Conservation (phyloP, 2,329 filamentous ascomycete species). For the Botryotinia globosa region DNA sequence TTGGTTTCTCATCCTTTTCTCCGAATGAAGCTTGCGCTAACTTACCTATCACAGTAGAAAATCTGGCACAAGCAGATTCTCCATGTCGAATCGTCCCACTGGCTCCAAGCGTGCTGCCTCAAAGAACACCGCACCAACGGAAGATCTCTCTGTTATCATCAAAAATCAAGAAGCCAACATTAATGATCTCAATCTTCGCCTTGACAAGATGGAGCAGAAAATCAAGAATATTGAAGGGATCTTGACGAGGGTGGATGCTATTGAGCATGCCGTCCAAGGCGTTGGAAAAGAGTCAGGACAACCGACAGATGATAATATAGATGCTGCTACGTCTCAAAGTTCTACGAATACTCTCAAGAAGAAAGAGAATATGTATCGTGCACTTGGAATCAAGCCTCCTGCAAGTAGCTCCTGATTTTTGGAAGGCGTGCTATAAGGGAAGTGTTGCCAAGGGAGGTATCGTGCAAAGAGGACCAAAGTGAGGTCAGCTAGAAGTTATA, state of each 20-base stretch:
- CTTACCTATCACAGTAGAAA: background rate
- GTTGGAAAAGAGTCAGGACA: background rate
- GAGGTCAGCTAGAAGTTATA: too few species aligned
- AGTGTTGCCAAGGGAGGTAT: background rate
- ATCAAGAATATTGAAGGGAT: background rate
- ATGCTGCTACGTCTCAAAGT: background rate
- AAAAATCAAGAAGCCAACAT: background rate
- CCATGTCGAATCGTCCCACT: background rate
- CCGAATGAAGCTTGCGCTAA: background rate
- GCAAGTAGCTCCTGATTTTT: background rate
- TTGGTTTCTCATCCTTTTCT: background rate
- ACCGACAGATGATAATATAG: background rate
- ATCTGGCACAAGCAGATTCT: background rate
- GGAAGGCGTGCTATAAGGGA: rapidly evolving
- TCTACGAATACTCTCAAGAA: background rate
- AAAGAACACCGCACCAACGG: background rate
- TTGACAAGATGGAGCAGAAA: background rate
- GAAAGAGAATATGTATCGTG: slow-evolving; percentile 5
- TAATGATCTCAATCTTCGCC: background rate
- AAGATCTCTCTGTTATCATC: background rate
- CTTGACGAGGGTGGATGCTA: background rate
- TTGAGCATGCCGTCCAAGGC: background rate
- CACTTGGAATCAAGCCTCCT: background rate
- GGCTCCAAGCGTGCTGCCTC: background rate
- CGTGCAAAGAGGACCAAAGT: background rate